phyloP scores from a whole-genome alignment of 305 asterid genomes.

The Fraxinus xanthoxyloides region DNA sequence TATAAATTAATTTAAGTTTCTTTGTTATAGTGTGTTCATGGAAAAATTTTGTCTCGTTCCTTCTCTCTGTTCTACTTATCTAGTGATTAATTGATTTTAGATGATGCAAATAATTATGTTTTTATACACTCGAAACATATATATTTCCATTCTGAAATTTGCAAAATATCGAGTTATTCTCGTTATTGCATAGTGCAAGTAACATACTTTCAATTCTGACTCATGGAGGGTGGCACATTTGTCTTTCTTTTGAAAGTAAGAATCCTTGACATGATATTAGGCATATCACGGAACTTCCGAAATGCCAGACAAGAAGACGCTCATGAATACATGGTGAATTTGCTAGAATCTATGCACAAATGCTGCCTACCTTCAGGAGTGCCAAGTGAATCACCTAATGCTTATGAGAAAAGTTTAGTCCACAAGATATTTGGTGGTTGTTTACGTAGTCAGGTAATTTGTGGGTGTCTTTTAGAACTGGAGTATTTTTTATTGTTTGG shows the following conservation, averaged over 20 bases:
- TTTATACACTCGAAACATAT: neutral
- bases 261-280: slow-evolving; percentile 57
- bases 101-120: neutral
- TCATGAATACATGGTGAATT: slow-evolving; percentile 95
- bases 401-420: slow-evolving; percentile 94
- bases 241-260: slow-evolving; percentile 12
- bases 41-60: neutral
- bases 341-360: slow-evolving; percentile 95
- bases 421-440: slow-evolving; percentile 97
- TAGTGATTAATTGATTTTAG: neutral
- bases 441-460: slow-evolving; percentile 83
- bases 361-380: slow-evolving; percentile 97
- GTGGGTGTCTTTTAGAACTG: neutral
- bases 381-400: slow-evolving; percentile 89
- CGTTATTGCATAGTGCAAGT: neutral
- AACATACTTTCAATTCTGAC: neutral
- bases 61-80: neutral
- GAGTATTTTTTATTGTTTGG: too few species aligned
- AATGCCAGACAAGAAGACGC: slow-evolving; percentile 97
- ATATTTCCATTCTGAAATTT: neutral
- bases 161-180: neutral
- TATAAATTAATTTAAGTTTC: neutral
- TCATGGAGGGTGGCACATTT: neutral
- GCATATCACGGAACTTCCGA: slow-evolving; percentile 91
- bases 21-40: neutral